Percentiles rank a stretch among this genome's conserved stretches.
phyloP scores from a whole-genome alignment of 768 basidiomycete genomes.

The Mycena indigotica region DNA sequence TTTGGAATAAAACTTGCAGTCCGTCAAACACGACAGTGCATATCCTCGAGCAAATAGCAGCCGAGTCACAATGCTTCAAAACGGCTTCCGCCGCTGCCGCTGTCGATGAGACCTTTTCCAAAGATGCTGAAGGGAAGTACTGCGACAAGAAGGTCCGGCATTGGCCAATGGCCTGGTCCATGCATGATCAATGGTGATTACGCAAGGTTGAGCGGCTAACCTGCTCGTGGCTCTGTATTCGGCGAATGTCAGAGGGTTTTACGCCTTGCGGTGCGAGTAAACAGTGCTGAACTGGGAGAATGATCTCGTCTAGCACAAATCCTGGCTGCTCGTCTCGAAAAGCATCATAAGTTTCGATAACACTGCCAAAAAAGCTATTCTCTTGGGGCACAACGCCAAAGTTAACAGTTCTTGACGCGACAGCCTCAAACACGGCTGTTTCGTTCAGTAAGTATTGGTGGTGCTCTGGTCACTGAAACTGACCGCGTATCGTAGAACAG shows the following conservation, averaged over 20 bases:
- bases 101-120: conserved; percentile 69
- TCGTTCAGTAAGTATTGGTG: neutral
- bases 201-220: too few relatives aligned
- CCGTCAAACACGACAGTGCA: conserved; percentile 61
- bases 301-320: conserved; percentile 63
- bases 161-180: conserved; percentile 83
- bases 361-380: conserved; percentile 74
- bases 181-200: too few relatives aligned
- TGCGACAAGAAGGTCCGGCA: conserved; percentile 62
- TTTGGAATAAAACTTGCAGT: conserved; percentile 60
- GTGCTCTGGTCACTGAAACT: too few relatives aligned
- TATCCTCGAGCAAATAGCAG: conserved; percentile 74
- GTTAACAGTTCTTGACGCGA: conserved; percentile 45
- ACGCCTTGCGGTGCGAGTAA: conserved; percentile 65
- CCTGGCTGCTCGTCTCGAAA: conserved; percentile 44
- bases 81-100: conserved; percentile 65
- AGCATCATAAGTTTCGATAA: conserved; percentile 73
- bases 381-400: conserved; percentile 79
- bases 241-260: conserved; percentile 53
- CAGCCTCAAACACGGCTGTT: conserved; percentile 61
- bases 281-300: conserved; percentile 67
- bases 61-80: conserved; percentile 49
- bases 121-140: conserved; percentile 53
- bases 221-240: conserved; percentile 79
- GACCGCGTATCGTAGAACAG: too few relatives aligned